A percentile compares a stretch with the other conserved stretches of the same genome.
Conservation (phyloP, 495 filamentous ascomycete genomes). For the Aspergillus leporis region DNA sequence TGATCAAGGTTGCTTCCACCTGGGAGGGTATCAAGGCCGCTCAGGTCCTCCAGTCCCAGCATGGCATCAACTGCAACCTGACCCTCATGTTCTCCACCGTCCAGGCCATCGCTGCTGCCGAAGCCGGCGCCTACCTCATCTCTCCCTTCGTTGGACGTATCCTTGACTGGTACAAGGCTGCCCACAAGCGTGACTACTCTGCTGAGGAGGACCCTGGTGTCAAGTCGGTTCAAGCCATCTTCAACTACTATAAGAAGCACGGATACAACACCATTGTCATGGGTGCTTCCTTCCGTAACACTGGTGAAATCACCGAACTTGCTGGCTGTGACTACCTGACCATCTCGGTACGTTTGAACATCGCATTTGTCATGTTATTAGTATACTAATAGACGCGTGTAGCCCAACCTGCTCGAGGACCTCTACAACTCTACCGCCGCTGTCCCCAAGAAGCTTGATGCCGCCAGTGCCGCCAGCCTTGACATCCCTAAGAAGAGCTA, state of each 20-base stretch:
- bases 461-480: constrained; percentile 61
- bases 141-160: constrained; percentile 99
- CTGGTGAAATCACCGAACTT: constrained; percentile 95
- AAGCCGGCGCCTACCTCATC: constrained; percentile 97
- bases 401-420: constrained; percentile 93
- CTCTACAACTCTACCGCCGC: constrained; percentile 75
- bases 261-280: constrained; percentile 99
- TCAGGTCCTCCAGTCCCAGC: constrained; percentile 86
- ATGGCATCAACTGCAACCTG: constrained; percentile 96
- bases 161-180: constrained; percentile 98
- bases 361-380: not conserved
- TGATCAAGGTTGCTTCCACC: constrained; percentile 61
- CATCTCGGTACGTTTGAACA: constrained; percentile 70
- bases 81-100: constrained; percentile 97
- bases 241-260: constrained; percentile 99
- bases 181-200: constrained; percentile 88
- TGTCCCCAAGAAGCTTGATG: constrained; percentile 92
- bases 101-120: constrained; percentile 94
- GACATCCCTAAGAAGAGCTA: constrained; percentile 87
- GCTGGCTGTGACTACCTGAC: constrained; percentile 98
- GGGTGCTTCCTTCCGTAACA: constrained; percentile 96
- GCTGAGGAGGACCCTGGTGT: constrained; percentile 94
- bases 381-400: constrained; percentile 6
- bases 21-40: constrained; percentile 98
- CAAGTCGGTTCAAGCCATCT: constrained; percentile 92